Evolutionary conservation across 768 basidiomycete genomes (phyloP).

Genomic region (Lanmaoa pseudosensibilis): DNA sequence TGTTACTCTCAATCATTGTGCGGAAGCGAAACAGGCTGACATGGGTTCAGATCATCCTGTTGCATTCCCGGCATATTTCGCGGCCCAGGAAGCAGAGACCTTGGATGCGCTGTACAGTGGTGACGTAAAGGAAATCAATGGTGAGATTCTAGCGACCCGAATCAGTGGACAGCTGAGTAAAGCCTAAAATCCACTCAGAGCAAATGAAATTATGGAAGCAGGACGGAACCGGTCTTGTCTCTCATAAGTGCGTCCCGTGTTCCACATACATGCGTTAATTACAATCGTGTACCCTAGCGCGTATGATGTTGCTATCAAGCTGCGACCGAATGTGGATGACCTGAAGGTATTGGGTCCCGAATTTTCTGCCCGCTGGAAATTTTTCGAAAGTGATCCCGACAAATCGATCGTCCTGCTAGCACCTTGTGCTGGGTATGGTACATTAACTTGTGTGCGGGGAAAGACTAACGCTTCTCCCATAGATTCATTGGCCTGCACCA

Average conservation of each 20-base stretch:
- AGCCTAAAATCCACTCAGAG: slow-evolving; percentile 21
- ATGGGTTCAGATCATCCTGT: slow-evolving; percentile 32
- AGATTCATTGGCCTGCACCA: slow-evolving; percentile 15
- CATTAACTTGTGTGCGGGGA: not conserved
- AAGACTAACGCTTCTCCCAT: not conserved
- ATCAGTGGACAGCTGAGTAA: slow-evolving; percentile 5
- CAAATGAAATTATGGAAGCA: slow-evolving; percentile 35
- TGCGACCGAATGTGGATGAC: slow-evolving; percentile 52
- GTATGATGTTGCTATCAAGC: slow-evolving; percentile 54
- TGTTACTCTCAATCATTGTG: not conserved
- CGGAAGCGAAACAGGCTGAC: not conserved
- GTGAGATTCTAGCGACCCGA: slow-evolving; percentile 32
- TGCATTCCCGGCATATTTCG: slow-evolving; percentile 35
- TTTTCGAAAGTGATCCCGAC: slow-evolving; percentile 52
- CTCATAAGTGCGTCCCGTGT: slow-evolving; percentile 49
- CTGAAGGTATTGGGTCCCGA: slow-evolving; percentile 47
- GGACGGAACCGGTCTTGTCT: slow-evolving; percentile 48
- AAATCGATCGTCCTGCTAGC: slow-evolving; percentile 53
- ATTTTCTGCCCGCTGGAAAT: slow-evolving; percentile 52
- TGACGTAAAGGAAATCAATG: slow-evolving; percentile 37
- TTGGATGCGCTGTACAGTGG: slow-evolving; percentile 48
- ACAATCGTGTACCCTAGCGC: slow-evolving; percentile 36
- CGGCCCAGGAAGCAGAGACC: slow-evolving; percentile 47
- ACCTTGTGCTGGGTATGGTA: slow-evolving; percentile 39
- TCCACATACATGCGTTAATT: not conserved